These are phyloP conservation scores for Pelargonium citronellum DNA, from an alignment of 441 rosid species.

Conservation along the genomic window DNA sequence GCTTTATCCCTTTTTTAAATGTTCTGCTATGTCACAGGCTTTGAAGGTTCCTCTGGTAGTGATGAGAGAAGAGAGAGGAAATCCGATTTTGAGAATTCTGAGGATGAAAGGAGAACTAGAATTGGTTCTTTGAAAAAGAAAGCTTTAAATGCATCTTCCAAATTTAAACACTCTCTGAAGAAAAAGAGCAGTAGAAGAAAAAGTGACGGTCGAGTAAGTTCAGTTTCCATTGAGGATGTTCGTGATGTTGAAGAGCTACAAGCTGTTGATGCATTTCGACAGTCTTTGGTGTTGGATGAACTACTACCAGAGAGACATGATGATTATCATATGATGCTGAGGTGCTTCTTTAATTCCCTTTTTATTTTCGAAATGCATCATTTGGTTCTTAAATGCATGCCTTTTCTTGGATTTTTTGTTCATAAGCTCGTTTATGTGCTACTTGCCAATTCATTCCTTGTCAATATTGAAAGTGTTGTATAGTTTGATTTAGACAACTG, in stretches of 20 bases:
- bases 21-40: slow-evolving; percentile 42
- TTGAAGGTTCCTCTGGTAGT: slow-evolving; percentile 77
- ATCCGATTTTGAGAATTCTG: slow-evolving; percentile 95
- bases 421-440: too few relatives aligned
- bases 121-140: slow-evolving; percentile 87
- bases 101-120: slow-evolving; percentile 95
- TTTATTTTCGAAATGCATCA: neutral
- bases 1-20: neutral
- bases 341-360: slow-evolving; percentile 32
- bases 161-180: slow-evolving; percentile 84
- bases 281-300: slow-evolving; percentile 68
- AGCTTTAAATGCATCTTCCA: slow-evolving; percentile 79
- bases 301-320: slow-evolving; percentile 65
- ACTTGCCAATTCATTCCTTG: too few relatives aligned
- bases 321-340: slow-evolving; percentile 91
- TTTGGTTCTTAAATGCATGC: too few relatives aligned
- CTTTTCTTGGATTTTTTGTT: too few relatives aligned
- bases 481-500: too few relatives aligned
- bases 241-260: slow-evolving; percentile 75
- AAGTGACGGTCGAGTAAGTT: slow-evolving; percentile 84
- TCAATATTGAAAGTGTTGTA: too few relatives aligned
- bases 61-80: slow-evolving; percentile 94
- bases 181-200: slow-evolving; percentile 75
- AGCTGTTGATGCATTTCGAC: slow-evolving; percentile 85
- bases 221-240: slow-evolving; percentile 91